Conservation (phyloP, 2,329 filamentous ascomycete species). For the Polytolypa hystricis region DNA sequence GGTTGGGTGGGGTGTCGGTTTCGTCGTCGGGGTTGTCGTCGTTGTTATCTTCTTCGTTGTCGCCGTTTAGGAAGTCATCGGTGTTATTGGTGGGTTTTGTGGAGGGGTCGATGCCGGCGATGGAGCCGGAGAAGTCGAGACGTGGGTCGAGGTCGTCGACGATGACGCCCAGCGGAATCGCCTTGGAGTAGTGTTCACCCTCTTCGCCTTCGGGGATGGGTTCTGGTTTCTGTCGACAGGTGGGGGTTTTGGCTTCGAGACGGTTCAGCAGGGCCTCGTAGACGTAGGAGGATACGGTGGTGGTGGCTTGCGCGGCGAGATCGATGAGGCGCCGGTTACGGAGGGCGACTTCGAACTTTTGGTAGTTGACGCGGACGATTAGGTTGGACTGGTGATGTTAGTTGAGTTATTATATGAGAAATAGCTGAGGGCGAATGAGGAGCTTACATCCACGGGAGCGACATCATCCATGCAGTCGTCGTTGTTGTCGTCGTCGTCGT, state of each 20-base stretch:
- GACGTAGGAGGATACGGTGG: conserved; percentile 62
- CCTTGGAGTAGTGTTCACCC: conserved; percentile 27
- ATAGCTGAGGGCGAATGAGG: background rate
- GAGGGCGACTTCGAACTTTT: conserved; percentile 71
- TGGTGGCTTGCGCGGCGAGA: conserved; percentile 60
- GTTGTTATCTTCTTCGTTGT: conserved; percentile 37
- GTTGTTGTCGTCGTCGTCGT: conserved; percentile 18
- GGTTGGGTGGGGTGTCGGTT: conserved; percentile 38
- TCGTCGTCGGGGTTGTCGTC: conserved; percentile 26
- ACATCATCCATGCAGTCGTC: conserved; percentile 27
- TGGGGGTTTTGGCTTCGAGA: conserved; percentile 56
- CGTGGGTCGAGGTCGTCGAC: conserved; percentile 26
- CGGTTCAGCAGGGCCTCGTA: conserved; percentile 63
- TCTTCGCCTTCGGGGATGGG: conserved; percentile 32
- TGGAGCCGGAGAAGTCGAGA: conserved; percentile 26
- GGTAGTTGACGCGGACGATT: conserved; percentile 69
- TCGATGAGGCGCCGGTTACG: conserved; percentile 66
- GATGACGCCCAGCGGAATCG: conserved; percentile 26
- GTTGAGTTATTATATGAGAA: too few relatives aligned
- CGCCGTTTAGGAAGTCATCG: conserved; percentile 33
- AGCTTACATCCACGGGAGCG: conserved; percentile 28
- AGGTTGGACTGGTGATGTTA: conserved; percentile 48
- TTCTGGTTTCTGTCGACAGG: conserved; percentile 45
- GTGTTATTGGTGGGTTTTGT: conserved; percentile 19
- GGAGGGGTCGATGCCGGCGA: conserved; percentile 25